Percentiles rank a stretch among this genome's conserved stretches.
Conservation (phyloP, 495 filamentous ascomycete species). For the Daldinia loculata region DNA sequence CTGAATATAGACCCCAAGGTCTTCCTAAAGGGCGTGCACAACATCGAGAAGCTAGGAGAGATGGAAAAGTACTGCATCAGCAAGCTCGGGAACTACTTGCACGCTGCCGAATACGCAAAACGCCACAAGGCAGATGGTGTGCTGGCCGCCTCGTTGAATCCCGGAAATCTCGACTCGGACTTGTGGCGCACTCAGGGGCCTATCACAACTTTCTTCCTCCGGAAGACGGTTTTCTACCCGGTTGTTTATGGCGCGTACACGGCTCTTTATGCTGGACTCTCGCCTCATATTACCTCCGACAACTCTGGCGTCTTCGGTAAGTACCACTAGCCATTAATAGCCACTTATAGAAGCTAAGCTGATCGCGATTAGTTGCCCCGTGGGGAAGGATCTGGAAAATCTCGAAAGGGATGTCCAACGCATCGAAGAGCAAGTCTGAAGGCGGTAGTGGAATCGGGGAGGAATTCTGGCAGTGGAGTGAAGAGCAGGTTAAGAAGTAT, state of each 20-base stretch:
- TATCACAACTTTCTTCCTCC: slow-evolving; percentile 9
- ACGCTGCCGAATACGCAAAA: slow-evolving; percentile 49
- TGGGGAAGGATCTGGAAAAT: slow-evolving; percentile 46
- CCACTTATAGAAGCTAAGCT: slow-evolving; percentile 28
- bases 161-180: slow-evolving; percentile 46
- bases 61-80: slow-evolving; percentile 47
- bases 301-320: slow-evolving; percentile 32
- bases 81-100: slow-evolving; percentile 53
- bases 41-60: slow-evolving; percentile 5
- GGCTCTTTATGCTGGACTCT: slow-evolving; percentile 53
- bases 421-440: slow-evolving; percentile 43
- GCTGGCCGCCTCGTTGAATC: slow-evolving; percentile 45
- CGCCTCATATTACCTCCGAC: slow-evolving; percentile 47
- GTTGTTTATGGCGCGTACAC: slow-evolving; percentile 54
- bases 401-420: slow-evolving; percentile 40
- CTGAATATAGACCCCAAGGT: slow-evolving; percentile 32
- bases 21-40: slow-evolving; percentile 27
- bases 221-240: slow-evolving; percentile 24
- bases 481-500: slow-evolving; percentile 46
- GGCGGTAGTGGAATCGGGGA: slow-evolving; percentile 49
- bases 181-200: slow-evolving; percentile 22
- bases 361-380: slow-evolving; percentile 44
- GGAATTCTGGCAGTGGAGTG: slow-evolving; percentile 55
- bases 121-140: slow-evolving; percentile 44
- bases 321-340: background rate